Base-by-base conservation (phyloP, 2,329 filamentous ascomycete species). In the Pezicula rhizophila region DNA sequence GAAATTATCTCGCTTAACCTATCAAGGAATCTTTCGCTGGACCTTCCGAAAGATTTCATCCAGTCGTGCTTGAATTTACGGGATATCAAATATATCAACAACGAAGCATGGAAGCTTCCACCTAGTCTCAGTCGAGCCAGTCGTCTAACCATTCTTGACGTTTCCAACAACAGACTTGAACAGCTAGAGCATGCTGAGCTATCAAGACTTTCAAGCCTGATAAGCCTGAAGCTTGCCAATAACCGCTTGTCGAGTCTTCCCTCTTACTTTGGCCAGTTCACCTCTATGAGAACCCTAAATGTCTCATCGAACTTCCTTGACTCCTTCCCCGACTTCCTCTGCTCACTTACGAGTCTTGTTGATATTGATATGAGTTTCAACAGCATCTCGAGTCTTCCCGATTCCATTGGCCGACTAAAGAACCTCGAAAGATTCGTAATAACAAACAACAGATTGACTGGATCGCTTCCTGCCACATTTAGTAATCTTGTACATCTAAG, bases 281-380 rank as follows among this genome's bases (percentile, higher is more conserved):
- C 80, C 53, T 78, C 82, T 5, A 73, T 99, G 52, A 80, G 93
- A 53, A 92, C 83, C 55, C 72, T 99, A 51, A 96, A 96, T 61
- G 76, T 99, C 43, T 96, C 92, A 1, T 99, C 93, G 1, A 99
- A 99, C 66, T 91, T 88, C 52, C 77, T 99, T 47, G 84, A 85
- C 49, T 80, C 80, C 37, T 95, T 99, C 54, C 93, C 93, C 0
- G 75, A 84, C 18, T 95, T 95, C 59, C 74, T 99, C 18, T 92
- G 89, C 66, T 78, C 89, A 20, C 72, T 99, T 17, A 82, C 82
- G 56, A 90, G 85, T 39, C 71, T 99, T 41, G 87, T 96, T 11
- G 92, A 99, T 64, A 79, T 99, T 37, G 93, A 99, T 61, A 82
- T 99, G 63, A 97, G 92, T 65, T 99, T 99, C 78, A 99, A 99